Conservation (phyloP, 306 rosid species). For the Heteromeles arbutifolia region DNA sequence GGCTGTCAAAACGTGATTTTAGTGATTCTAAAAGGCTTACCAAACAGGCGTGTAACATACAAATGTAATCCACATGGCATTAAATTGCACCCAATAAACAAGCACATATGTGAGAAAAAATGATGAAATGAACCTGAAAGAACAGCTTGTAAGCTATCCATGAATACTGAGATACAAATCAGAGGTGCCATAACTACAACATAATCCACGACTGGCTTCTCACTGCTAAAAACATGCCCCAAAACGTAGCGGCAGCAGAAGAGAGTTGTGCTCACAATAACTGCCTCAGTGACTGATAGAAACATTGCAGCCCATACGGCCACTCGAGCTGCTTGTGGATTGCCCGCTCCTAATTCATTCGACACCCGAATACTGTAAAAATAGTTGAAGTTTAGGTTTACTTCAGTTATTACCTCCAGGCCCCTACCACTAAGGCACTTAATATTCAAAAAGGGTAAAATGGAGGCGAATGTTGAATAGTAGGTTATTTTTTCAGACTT, state of each 20-base stretch:
- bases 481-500: too few relatives aligned
- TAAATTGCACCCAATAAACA: not conserved
- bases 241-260: conserved; percentile 22
- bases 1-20: too few relatives aligned
- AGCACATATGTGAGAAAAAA: not conserved
- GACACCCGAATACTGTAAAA: conserved; percentile 53
- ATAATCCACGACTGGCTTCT: conserved; percentile 37
- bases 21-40: too few relatives aligned
- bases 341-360: conserved; percentile 64
- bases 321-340: conserved; percentile 36
- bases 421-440: too few relatives aligned
- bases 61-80: not conserved
- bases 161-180: conserved; percentile 27
- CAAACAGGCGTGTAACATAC: not conserved
- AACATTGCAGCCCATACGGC: conserved; percentile 28
- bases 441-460: too few relatives aligned
- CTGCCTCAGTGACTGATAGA: conserved; percentile 38
- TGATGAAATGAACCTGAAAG: conserved; percentile 30
- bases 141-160: conserved; percentile 34
- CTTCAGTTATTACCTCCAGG: too few relatives aligned
- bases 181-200: conserved; percentile 46
- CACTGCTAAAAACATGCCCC: conserved; percentile 57
- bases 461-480: too few relatives aligned
- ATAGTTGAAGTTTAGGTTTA: not conserved
- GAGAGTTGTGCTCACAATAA: conserved; percentile 23